These are phyloP conservation scores for Neurospora sp. DNA, from an alignment of 495 filamentous ascomycete species.

Conservation along the genomic window DNA sequence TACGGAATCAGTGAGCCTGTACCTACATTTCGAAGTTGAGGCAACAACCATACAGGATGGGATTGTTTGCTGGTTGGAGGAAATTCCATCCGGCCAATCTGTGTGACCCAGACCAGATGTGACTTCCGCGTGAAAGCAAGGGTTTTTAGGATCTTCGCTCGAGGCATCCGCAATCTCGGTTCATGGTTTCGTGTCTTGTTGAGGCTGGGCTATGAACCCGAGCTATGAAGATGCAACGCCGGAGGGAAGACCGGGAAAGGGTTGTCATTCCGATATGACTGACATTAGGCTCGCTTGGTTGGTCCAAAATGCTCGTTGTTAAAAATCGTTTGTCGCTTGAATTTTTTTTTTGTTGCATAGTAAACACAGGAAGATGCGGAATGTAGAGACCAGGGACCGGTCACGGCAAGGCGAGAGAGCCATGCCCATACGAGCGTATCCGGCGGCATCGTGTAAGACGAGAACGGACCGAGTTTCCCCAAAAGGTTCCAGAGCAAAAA, in stretches of 20 bases:
- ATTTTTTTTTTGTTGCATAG: too few relatives aligned
- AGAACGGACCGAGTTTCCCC: background rate
- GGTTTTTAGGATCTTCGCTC: background rate
- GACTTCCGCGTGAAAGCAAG: background rate
- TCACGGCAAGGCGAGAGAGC: background rate
- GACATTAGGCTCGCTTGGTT: background rate
- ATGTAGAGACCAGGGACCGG: background rate
- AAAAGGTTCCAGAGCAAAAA: background rate
- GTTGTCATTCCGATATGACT: background rate
- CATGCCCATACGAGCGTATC: background rate
- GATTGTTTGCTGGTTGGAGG: background rate
- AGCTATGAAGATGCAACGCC: background rate
- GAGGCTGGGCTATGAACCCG: background rate
- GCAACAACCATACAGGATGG: background rate
- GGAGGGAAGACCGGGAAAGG: background rate
- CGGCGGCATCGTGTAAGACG: background rate
- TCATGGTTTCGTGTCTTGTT: background rate
- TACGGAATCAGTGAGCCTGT: background rate
- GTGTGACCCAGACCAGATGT: background rate
- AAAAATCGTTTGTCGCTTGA: too few relatives aligned
- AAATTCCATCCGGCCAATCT: background rate
- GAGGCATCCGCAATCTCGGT: background rate
- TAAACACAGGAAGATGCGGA: background rate
- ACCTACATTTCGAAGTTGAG: background rate
- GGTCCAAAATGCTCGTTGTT: background rate